Conservation (phyloP, 2,329 filamentous ascomycete species). For the Aspergillus calidoustus region DNA sequence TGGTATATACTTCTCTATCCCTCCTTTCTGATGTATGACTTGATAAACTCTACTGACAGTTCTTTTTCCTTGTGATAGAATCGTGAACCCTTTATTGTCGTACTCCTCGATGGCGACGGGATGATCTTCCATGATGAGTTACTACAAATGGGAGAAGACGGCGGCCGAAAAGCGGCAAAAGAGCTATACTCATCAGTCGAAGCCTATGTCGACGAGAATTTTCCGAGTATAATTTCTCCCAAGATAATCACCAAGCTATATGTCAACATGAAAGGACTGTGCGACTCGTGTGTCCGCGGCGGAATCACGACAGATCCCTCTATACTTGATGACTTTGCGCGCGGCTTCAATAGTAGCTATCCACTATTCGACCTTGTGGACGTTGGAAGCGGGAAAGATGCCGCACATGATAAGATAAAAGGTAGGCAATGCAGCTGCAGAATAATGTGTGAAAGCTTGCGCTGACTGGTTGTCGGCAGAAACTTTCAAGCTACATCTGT, state of each 20-base stretch:
- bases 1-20: constrained; percentile 38
- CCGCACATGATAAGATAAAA: constrained; percentile 54
- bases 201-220: constrained; percentile 47
- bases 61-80: constrained; percentile 40
- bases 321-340: constrained; percentile 57
- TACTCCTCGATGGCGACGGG: constrained; percentile 61
- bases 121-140: constrained; percentile 60
- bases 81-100: constrained; percentile 58
- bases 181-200: constrained; percentile 51
- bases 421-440: constrained; percentile 39
- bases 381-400: constrained; percentile 50
- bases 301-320: constrained; percentile 50
- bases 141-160: constrained; percentile 54
- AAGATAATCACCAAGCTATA: constrained; percentile 60
- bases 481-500: constrained; percentile 58
- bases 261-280: constrained; percentile 57
- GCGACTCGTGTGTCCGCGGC: constrained; percentile 52
- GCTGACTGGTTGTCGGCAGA: constrained; percentile 47
- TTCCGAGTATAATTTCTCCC: constrained; percentile 48
- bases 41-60: constrained; percentile 11
- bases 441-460: not conserved
- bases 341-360: constrained; percentile 59
- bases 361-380: constrained; percentile 58
- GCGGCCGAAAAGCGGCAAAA: constrained; percentile 58
- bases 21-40: not conserved